Base-by-base conservation (phyloP, 495 filamentous ascomycete species). In the Pseudoneurospora amorphoporcata region DNA sequence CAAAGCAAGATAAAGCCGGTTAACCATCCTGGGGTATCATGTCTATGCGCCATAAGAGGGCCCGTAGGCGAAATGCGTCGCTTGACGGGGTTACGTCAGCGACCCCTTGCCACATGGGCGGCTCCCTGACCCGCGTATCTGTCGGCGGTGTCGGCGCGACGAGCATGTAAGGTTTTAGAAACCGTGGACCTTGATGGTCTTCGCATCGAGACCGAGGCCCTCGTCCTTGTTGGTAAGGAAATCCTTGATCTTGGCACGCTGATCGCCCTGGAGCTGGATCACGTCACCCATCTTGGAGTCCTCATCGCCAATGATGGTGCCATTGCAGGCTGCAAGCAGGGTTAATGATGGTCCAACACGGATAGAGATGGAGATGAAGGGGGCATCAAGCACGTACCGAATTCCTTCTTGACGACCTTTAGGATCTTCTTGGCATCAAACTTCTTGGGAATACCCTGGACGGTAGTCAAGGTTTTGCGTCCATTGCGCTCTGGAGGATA, bases 341-440 rank as follows among this genome's bases (percentile, higher is more conserved):
- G 74, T 77, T 73, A 78, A 75, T 72, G 35, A 35, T 39, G 14
- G n/a, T 8, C 32, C 39, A 8, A 23, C 23, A 14, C 8, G 39
- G 4, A 19, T 32, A 5, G 4, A 37, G 35, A 37, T 29, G 17
- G 19, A 32, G 12, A n/a, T 61, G 72, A 9, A 19, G 23, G 47
- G 43, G 71, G 32, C 41, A 6, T 53, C 19, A n/a, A 65, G 71
- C 71, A 87, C 91, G 73, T 88, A 95, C 92, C 93, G 81, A 98
- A 99, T 82, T 97, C 94, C 89, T 98, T 98, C 90, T 98, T 98
- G 89, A 98, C 95, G 84, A 97, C 94, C 88, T 98, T 98, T 79
- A 99, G 88, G 81, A 99, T 97, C 87, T 98, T 98, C 90, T 98
- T 98, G 85, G 94, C 94, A 84, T 97, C 95, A 82, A 97, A 98